Conservation (phyloP, 1,139 yeast species). For the Blastobotrys malaysiensis region DNA sequence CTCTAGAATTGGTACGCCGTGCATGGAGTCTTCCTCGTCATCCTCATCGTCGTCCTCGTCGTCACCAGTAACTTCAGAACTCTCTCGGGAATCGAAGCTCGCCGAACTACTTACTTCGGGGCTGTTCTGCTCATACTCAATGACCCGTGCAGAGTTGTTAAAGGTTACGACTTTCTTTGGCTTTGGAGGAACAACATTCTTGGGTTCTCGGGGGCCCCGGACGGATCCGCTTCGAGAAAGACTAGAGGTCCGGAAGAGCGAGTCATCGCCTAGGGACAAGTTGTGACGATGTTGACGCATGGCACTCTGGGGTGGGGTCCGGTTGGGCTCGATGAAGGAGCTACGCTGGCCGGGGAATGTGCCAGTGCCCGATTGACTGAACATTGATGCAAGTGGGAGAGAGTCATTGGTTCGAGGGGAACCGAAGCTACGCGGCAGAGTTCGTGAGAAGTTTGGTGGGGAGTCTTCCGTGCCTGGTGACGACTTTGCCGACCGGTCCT, state of each 20-base stretch:
- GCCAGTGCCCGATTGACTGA: not conserved
- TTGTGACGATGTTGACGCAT: not conserved
- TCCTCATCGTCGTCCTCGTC: conserved; percentile 20
- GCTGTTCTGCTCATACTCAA: conserved; percentile 39
- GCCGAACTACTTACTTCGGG: conserved; percentile 35
- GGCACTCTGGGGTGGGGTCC: not conserved
- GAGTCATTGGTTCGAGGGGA: not conserved
- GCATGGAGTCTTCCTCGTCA: conserved; percentile 14
- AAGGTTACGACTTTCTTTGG: conserved; percentile 33
- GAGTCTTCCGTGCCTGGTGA: not conserved
- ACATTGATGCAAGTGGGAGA: not conserved
- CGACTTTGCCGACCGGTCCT: conserved; percentile 11
- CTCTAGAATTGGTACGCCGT: conserved; percentile 23
- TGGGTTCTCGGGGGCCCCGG: conserved; percentile 28
- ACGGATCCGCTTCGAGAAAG: conserved; percentile 26
- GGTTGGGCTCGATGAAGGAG: not conserved
- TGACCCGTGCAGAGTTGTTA: conserved; percentile 35
- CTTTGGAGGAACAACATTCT: conserved; percentile 16
- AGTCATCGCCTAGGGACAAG: not conserved
- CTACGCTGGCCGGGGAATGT: not conserved
- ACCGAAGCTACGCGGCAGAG: not conserved
- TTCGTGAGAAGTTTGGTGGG: not conserved
- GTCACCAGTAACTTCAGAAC: not conserved
- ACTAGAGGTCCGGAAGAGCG: conserved; percentile 16
- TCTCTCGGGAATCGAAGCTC: conserved; percentile 13